Evolutionary conservation across 768 basidiomycete species (phyloP).

Genomic region (Tricholoma terreum): DNA sequence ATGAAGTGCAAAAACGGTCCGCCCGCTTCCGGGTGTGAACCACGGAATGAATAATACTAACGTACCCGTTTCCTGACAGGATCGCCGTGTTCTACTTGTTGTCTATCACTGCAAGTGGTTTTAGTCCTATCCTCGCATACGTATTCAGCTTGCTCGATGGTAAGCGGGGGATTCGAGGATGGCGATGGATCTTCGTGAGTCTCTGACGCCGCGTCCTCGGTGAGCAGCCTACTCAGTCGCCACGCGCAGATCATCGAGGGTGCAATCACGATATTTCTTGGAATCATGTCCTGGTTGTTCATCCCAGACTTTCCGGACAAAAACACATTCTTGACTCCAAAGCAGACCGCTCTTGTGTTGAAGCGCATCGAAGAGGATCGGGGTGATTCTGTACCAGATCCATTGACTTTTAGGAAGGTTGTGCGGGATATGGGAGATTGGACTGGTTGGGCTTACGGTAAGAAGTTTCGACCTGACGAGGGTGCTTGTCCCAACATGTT

Average conservation of each 20-base stretch:
- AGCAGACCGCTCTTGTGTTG: slow-evolving; percentile 42
- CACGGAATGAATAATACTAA: not conserved
- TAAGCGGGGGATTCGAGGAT: slow-evolving; percentile 38
- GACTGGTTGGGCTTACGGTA: slow-evolving; percentile 47
- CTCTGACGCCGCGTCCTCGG: not conserved
- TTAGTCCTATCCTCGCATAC: slow-evolving; percentile 45
- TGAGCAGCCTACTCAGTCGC: not conserved
- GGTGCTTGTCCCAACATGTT: not conserved
- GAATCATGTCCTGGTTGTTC: slow-evolving; percentile 37
- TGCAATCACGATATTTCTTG: slow-evolving; percentile 39
- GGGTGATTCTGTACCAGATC: slow-evolving; percentile 47
- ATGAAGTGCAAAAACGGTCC: slow-evolving; percentile 45
- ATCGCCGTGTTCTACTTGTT: slow-evolving; percentile 40
- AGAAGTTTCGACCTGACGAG: slow-evolving; percentile 4
- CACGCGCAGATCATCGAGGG: slow-evolving; percentile 43
- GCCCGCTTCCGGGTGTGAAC: not conserved
- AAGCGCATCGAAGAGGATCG: slow-evolving; percentile 48
- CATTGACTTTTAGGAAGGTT: slow-evolving; percentile 34
- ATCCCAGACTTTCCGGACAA: slow-evolving; percentile 46
- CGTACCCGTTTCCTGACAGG: slow-evolving; percentile 16
- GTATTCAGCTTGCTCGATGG: slow-evolving; percentile 39
- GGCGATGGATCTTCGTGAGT: slow-evolving; percentile 51
- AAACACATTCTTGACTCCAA: slow-evolving; percentile 42
- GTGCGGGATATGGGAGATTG: slow-evolving; percentile 41
- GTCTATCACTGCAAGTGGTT: slow-evolving; percentile 37